Evolutionary conservation across 78 protist genomes (phyloP), one percentile per base, ranked within the genome.

Genomic region (Dictyostelium capitatum): DNA sequence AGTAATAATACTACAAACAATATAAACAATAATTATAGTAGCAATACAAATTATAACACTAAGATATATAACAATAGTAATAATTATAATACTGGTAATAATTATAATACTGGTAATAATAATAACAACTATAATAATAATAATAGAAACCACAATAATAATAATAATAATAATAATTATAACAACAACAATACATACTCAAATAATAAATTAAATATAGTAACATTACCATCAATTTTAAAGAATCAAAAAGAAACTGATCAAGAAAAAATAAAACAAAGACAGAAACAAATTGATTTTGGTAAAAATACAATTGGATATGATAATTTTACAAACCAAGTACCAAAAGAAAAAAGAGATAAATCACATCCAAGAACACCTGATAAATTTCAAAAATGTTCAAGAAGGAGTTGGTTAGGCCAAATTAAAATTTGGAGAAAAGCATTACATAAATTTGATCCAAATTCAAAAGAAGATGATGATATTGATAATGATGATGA

Each of bases 291-390:
- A 54, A 83, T 96, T 79, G 96, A 95, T 65, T 92, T 81, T 47
- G 98, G 98, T 23, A 87, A 84, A 83, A 89, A 89, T 81, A 96
- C 98, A 11, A 75, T 89, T 57, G 97, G 98, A 6, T 95, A 96
- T 74, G 89, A 78, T 46, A 80, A 81, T 53, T 90, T 79, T 67
- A 46, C 67, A 6, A 47, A 57, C 0, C 15, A 28, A 72, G 79
- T 81, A 12, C 89, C 83, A 77, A 87, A 74, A 28, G 53, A 51
- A 50, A 46, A 47, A 32, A 78, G 72, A 19, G 75, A 73, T 23
- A 59, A 53, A 65, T 9, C 17, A 37, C 72, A 87, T 87, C 97
- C 97, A 1, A 62, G 59, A 56, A 94, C 94, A 30, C 97, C 97
- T 12, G 85, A 94, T 54, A 80, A 57, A 56, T 46, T 12, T 53